Evolutionary conservation across 2,329 filamentous ascomycete genomes (phyloP).

Genomic region (Aspergillus amoenus): DNA sequence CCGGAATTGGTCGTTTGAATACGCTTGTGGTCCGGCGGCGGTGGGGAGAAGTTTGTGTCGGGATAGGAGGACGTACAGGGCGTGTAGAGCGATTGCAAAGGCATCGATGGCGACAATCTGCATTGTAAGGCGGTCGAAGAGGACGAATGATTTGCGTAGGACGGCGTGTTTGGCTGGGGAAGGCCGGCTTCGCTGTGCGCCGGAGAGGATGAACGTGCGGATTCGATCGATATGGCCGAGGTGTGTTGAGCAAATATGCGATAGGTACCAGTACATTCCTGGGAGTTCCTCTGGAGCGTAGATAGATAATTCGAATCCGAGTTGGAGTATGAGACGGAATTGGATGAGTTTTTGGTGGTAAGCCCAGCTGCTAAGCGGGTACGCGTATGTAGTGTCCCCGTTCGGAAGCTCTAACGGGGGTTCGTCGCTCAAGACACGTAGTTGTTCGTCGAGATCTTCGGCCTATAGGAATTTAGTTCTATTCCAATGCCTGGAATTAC

Average conservation of each 20-base stretch:
- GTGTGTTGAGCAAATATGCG: conserved; percentile 68
- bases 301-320: conserved; percentile 90
- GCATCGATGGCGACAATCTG: conserved; percentile 63
- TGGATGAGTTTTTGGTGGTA: conserved; percentile 87
- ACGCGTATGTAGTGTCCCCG: conserved; percentile 61
- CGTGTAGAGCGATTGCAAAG: conserved; percentile 52
- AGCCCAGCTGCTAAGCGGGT: conserved; percentile 82
- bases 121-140: conserved; percentile 61
- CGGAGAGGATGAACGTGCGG: conserved; percentile 58
- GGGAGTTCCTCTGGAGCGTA: conserved; percentile 83
- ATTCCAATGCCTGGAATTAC: not conserved
- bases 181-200: conserved; percentile 27
- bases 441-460: conserved; percentile 70
- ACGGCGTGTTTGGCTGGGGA: conserved; percentile 25
- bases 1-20: conserved; percentile 65
- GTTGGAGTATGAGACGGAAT: conserved; percentile 82
- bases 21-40: conserved; percentile 57
- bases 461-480: conserved; percentile 32
- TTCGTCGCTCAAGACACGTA: conserved; percentile 63
- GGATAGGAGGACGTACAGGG: conserved; percentile 66
- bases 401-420: conserved; percentile 55
- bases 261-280: conserved; percentile 89
- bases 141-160: conserved; percentile 45
- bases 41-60: conserved; percentile 53
- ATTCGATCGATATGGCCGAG: conserved; percentile 72